Percentiles rank a stretch among this genome's conserved stretches.
Conservation (phyloP, 352 stramenopile species). For the Aphanomyces euteiches region DNA sequence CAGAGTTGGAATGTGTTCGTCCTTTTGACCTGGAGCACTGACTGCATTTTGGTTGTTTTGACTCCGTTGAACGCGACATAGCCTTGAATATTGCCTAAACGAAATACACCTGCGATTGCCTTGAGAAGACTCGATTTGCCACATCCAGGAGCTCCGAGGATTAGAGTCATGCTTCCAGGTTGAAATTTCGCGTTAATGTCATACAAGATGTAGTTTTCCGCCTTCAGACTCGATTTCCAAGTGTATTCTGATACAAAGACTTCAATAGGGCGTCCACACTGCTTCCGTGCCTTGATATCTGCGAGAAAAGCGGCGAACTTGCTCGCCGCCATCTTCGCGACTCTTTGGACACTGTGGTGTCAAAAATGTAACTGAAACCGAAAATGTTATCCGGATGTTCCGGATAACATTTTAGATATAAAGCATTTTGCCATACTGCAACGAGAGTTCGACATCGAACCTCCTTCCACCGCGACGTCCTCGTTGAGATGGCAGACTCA, state of each 20-base stretch:
- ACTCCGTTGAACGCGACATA: slow-evolving; percentile 51
- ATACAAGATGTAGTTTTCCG: slow-evolving; percentile 20
- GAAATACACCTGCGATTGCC: slow-evolving; percentile 5
- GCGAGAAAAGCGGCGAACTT: slow-evolving; percentile 12
- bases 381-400: slow-evolving; percentile 16
- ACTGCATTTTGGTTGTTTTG: neutral
- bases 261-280: neutral
- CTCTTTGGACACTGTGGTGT: neutral
- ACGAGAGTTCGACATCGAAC: too few relatives aligned
- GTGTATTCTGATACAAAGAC: neutral
- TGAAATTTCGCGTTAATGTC: slow-evolving; percentile 31
- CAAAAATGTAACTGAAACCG: neutral
- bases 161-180: slow-evolving; percentile 47
- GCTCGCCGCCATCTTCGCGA: neutral
- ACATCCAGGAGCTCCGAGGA: slow-evolving; percentile 57
- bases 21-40: slow-evolving; percentile 41
- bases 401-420: neutral
- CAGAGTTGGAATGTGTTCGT: slow-evolving; percentile 51
- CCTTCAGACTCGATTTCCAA: neutral
- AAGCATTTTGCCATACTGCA: too few relatives aligned
- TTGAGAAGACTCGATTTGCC: slow-evolving; percentile 48
- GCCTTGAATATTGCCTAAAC: slow-evolving; percentile 35
- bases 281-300: neutral
- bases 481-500: neutral
- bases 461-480: too few relatives aligned